phyloP scores from a whole-genome alignment of 1,139 yeast species.

The Taphrina sp. region DNA sequence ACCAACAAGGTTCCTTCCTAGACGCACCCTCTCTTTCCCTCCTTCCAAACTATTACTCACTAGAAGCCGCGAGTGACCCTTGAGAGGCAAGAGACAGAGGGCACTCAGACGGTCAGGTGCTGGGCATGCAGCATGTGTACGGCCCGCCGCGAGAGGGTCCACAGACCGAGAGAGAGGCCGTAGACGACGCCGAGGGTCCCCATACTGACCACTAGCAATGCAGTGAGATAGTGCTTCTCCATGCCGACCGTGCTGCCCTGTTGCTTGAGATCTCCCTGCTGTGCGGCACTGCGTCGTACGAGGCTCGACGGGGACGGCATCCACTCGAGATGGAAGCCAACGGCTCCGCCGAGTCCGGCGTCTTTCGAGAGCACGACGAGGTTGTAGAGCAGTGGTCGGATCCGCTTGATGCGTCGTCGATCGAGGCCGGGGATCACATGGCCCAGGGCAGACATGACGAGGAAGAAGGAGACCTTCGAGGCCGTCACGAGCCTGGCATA shows the following conservation, averaged over 20 bases:
- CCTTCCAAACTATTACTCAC: no score
- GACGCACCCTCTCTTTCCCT: no score
- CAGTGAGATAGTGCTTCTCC: constrained; percentile 30
- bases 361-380: constrained; percentile 16
- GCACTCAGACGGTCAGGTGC: no score
- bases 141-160: no score
- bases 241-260: constrained; percentile 13
- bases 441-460: constrained; percentile 27
- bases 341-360: constrained; percentile 26
- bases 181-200: no score
- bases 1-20: no score
- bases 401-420: constrained; percentile 18
- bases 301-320: constrained; percentile 2
- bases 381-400: constrained; percentile 15
- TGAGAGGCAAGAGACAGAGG: no score
- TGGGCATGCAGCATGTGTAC: no score
- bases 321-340: constrained; percentile 22
- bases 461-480: constrained; percentile 28
- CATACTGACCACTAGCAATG: constrained; percentile 9
- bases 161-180: no score
- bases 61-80: no score
- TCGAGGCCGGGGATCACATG: constrained; percentile 29
- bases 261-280: background rate
- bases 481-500: constrained; percentile 19
- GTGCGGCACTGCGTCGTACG: constrained; percentile 3